phyloP scores from a whole-genome alignment of 306 rosid species.

The Corylus americana region DNA sequence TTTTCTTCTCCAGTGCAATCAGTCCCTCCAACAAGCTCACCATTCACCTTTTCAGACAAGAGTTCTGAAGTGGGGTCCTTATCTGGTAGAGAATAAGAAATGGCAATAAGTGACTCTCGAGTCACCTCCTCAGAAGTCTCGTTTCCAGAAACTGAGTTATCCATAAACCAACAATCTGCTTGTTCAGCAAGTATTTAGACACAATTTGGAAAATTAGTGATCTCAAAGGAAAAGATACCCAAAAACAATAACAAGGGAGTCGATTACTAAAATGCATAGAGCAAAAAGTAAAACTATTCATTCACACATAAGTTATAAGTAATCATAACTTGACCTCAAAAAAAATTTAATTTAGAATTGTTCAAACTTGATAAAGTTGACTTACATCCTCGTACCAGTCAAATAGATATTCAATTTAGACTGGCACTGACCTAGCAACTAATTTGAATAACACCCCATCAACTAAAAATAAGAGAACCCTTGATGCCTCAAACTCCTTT shows the following conservation, averaged over 20 bases:
- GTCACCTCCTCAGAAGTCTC: slow-evolving; percentile 50
- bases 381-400: not conserved
- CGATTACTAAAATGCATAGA: not conserved
- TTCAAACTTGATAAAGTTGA: not conserved
- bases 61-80: slow-evolving; percentile 28
- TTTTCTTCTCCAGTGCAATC: slow-evolving; percentile 41
- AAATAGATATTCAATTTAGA: not conserved
- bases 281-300: not conserved
- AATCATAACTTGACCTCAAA: not conserved
- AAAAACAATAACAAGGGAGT: not conserved
- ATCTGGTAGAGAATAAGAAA: slow-evolving; percentile 48
- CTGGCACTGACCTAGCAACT: not conserved
- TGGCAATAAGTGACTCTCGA: slow-evolving; percentile 57
- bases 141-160: slow-evolving; percentile 34
- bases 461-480: not conserved
- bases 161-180: slow-evolving; percentile 45
- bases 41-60: slow-evolving; percentile 29
- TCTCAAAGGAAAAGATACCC: not conserved
- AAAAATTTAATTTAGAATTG: not conserved
- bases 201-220: slow-evolving; percentile 1
- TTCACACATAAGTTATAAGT: not conserved
- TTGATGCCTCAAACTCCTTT: not conserved
- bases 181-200: slow-evolving; percentile 21
- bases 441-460: not conserved
- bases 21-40: slow-evolving; percentile 21